Conservation (phyloP, 768 basidiomycete genomes). For the Lactarius sanguifluus region DNA sequence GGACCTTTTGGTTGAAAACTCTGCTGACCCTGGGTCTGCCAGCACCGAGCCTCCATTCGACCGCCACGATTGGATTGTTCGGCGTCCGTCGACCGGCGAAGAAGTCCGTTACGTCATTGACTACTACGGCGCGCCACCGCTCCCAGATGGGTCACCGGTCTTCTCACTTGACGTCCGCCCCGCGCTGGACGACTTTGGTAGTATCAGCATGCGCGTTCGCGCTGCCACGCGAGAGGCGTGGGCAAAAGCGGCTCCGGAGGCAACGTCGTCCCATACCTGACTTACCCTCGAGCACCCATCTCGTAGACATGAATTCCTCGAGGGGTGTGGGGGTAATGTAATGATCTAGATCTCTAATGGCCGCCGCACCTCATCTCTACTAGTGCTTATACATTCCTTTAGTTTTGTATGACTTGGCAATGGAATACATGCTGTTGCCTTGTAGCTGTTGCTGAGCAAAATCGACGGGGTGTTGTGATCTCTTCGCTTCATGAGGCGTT, state of each 20-base stretch:
- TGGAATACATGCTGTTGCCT: constrained; percentile 8
- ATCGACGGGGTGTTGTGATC: background rate
- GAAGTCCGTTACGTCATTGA: constrained; percentile 97
- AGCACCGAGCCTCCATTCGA: constrained; percentile 95
- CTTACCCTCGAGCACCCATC: background rate
- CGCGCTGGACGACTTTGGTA: constrained; percentile 81
- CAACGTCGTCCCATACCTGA: constrained; percentile 13
- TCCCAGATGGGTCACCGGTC: constrained; percentile 88
- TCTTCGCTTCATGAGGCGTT: background rate
- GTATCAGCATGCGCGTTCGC: constrained; percentile 57
- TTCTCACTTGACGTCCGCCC: constrained; percentile 96
- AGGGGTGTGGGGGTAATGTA: constrained; percentile 6
- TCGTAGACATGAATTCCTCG: constrained; percentile 6
- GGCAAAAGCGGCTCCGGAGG: constrained; percentile 9
- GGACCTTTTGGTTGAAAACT: constrained; percentile 7
- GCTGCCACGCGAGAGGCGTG: constrained; percentile 34
- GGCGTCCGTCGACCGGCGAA: constrained; percentile 72
- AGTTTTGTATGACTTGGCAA: constrained; percentile 11
- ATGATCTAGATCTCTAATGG: constrained; percentile 5
- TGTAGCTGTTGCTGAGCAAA: background rate
- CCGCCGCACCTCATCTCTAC: background rate
- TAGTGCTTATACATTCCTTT: constrained; percentile 4
- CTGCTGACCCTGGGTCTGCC: constrained; percentile 11
- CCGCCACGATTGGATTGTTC: constrained; percentile 91
- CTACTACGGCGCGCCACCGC: constrained; percentile 92